Evolutionary conservation across 768 basidiomycete species (phyloP).

Genomic region (Rhodotorula graminis): DNA sequence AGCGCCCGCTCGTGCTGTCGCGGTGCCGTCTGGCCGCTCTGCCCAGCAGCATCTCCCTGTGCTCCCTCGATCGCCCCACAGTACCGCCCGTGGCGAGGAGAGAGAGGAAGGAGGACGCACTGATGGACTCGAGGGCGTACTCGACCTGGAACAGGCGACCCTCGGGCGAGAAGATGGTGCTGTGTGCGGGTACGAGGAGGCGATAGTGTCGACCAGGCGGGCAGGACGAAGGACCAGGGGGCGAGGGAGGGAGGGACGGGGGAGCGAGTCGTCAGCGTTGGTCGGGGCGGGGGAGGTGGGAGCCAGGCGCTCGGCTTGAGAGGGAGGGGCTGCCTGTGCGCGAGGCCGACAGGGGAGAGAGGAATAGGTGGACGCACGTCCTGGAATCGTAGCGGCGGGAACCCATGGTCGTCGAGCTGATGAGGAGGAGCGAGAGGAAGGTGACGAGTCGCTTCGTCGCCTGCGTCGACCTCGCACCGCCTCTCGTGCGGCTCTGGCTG

Average conservation of each 20-base stretch:
- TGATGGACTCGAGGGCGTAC: conserved; percentile 99
- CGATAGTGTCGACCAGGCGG: neutral
- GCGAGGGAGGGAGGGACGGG: too few species aligned
- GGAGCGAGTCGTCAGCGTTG: neutral
- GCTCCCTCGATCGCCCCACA: too few species aligned
- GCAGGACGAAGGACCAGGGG: neutral
- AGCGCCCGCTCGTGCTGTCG: too few species aligned
- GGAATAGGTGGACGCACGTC: neutral
- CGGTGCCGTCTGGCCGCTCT: too few species aligned
- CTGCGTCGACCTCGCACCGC: too few species aligned
- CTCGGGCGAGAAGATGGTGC: conserved; percentile 98
- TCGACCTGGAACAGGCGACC: conserved; percentile 99
- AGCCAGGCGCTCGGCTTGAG: neutral
- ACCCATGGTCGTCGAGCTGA: conserved; percentile 3
- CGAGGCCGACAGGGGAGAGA: neutral
- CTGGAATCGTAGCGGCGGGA: conserved; percentile 39
- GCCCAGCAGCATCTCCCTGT: too few species aligned
- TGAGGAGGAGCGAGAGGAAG: too few species aligned
- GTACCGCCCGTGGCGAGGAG: too few species aligned
- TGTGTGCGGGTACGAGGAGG: conserved; percentile 52
- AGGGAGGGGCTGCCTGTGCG: too few species aligned
- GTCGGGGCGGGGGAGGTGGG: neutral
- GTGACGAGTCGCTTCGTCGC: neutral
- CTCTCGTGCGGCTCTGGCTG: too few species aligned
- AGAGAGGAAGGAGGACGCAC: conserved; percentile 58